Evolutionary conservation across 2,329 filamentous ascomycete species (phyloP), one percentile per base, ranked within the genome.

Genomic region (Corynespora cassiicola): DNA sequence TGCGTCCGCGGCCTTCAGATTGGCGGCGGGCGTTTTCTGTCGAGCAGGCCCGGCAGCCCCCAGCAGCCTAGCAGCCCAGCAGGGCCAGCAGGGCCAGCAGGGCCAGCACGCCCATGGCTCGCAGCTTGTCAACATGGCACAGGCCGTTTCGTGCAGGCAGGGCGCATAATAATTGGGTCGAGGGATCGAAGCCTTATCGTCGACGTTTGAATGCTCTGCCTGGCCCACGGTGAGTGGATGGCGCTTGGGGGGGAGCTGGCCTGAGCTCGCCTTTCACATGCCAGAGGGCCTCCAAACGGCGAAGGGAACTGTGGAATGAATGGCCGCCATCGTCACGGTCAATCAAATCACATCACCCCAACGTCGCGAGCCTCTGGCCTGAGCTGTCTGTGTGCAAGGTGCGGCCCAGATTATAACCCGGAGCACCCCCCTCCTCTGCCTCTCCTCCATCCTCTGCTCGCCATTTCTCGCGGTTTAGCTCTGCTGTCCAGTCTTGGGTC

Each of bases 241-340:
- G n/a, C n/a, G n/a, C n/a, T n/a, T n/a, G n/a, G n/a, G n/a, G n/a
- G n/a, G n/a, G n/a, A n/a, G n/a, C n/a, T 36, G 39, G 44, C 34
- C 44, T 39, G 30, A 47, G 39, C 45, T 41, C n/a, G n/a, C 34
- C 46, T 45, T 49, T 49, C 46, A 49, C 46, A 49, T 49, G 46
- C 35, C 23, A 30, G n/a, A 22, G 14, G 4, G 6, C 15, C 26
- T 9, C 28, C 16, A 15, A 17, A 31, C 11, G 9, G 28, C 28
- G 6, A 16, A 9, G 8, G 12, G 28, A 7, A 31, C 19, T 16
- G 12, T 24, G 18, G 20, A 28, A 43, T 43, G 33, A 36, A 18
- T 25, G 19, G 18, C 38, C 31, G n/a, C 16, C 10, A 16, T 16
- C n/a, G 15, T 12, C 22, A 17, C 12, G 10, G 16, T n/a, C 12